These are phyloP conservation scores for Yamadazyma siamensis DNA, from an alignment of 1,139 yeast species.

Conservation along the genomic window DNA sequence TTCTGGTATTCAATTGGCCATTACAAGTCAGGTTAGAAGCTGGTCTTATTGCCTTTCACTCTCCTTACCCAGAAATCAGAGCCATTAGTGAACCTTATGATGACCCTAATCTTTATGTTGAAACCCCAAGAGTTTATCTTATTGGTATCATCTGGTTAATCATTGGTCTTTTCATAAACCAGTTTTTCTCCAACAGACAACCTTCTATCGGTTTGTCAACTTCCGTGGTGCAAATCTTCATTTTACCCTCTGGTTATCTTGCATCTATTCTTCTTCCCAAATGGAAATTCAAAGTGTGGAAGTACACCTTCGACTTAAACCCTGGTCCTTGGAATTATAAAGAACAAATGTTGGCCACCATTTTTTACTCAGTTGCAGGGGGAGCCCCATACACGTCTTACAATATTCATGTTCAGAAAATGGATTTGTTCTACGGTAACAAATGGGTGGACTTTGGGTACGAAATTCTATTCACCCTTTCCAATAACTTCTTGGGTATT, in stretches of 20 bases:
- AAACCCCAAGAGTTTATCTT: slow-evolving; percentile 52
- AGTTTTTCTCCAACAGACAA: slow-evolving; percentile 55
- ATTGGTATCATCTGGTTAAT: slow-evolving; percentile 53
- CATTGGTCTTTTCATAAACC: slow-evolving; percentile 55
- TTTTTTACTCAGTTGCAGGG: slow-evolving; percentile 42
- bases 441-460: slow-evolving; percentile 48
- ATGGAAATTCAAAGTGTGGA: slow-evolving; percentile 36
- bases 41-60: slow-evolving; percentile 46
- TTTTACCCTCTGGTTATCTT: slow-evolving; percentile 53
- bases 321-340: slow-evolving; percentile 64
- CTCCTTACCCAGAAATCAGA: slow-evolving; percentile 66
- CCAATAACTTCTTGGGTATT: slow-evolving; percentile 59
- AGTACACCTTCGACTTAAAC: slow-evolving; percentile 40
- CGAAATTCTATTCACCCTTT: slow-evolving; percentile 46
- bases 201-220: slow-evolving; percentile 47
- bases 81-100: slow-evolving; percentile 53
- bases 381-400: slow-evolving; percentile 41
- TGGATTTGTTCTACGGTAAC: slow-evolving; percentile 34
- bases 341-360: slow-evolving; percentile 52
- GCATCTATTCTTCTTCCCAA: slow-evolving; percentile 43
- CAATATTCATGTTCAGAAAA: slow-evolving; percentile 44
- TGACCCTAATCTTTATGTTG: slow-evolving; percentile 46
- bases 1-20: slow-evolving; percentile 18
- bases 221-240: slow-evolving; percentile 52
- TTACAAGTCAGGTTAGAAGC: slow-evolving; percentile 39